phyloP scores from a whole-genome alignment of 2,329 filamentous ascomycete species.

The Sclerotinia sclerotiorum region DNA sequence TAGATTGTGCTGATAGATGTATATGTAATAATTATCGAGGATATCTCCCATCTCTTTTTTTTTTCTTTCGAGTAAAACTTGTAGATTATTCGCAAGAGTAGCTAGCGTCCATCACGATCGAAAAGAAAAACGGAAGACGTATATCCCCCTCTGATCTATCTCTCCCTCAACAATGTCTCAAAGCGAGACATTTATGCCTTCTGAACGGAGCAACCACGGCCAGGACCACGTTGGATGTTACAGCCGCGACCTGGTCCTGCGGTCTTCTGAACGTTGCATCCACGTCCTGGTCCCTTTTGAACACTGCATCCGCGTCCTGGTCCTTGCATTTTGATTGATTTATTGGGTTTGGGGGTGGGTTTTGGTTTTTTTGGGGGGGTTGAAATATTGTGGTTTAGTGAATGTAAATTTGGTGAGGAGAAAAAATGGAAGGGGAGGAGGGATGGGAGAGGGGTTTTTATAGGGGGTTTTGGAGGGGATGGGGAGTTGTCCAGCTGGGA shows the following conservation, averaged over 20 bases:
- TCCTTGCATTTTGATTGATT: constrained; percentile 20
- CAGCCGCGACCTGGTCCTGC: constrained; percentile 10
- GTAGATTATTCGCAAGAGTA: neutral
- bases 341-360: constrained; percentile 6
- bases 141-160: constrained; percentile 9
- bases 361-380: constrained; percentile 17
- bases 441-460: constrained; percentile 5
- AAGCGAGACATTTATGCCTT: constrained; percentile 16
- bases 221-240: constrained; percentile 4
- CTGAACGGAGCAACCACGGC: constrained; percentile 11
- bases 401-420: constrained; percentile 19
- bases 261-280: constrained; percentile 17
- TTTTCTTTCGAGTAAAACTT: neutral
- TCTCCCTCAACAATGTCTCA: neutral
- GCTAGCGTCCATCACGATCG: neutral
- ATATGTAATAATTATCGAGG: neutral
- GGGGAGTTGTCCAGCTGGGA: neutral
- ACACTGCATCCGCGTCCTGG: constrained; percentile 21
- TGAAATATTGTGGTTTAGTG: constrained; percentile 16
- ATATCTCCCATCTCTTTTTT: constrained; percentile 1
- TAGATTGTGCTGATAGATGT: neutral
- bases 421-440: neutral
- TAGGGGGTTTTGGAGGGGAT: neutral
- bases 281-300: constrained; percentile 16
- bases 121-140: neutral